Percentiles rank a stretch among this genome's conserved stretches.
Conservation (phyloP, 2,329 filamentous ascomycete species). For the Fragosphaeria purpurea region DNA sequence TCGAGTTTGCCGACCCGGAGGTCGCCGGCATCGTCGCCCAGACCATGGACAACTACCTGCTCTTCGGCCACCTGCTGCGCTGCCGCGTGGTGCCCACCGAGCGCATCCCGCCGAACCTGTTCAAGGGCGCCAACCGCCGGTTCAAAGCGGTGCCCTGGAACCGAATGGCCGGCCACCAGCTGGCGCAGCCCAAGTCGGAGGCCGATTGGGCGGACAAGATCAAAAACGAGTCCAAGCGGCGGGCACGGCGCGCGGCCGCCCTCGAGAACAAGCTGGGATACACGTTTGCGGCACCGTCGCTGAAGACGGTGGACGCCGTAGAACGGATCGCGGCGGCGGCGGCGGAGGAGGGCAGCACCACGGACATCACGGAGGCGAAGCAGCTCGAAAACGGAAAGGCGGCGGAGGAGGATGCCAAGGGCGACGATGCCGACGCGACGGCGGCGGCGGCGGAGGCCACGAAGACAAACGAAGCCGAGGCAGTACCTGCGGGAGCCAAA, state of each 20-base stretch:
- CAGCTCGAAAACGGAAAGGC: background rate
- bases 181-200: conserved; percentile 64
- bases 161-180: conserved; percentile 66
- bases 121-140: conserved; percentile 81
- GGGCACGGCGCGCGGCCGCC: conserved; percentile 60
- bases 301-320: conserved; percentile 47
- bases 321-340: conserved; percentile 19
- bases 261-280: conserved; percentile 68
- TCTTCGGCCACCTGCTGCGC: conserved; percentile 90
- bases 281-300: conserved; percentile 62
- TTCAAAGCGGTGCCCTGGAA: conserved; percentile 83
- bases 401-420: background rate
- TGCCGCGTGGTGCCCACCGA: conserved; percentile 59
- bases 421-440: background rate
- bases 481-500: conserved; percentile 7
- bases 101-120: conserved; percentile 70
- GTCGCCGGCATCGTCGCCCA: conserved; percentile 83
- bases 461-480: background rate
- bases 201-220: conserved; percentile 72
- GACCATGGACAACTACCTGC: conserved; percentile 95
- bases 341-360: conserved; percentile 40
- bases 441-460: background rate
- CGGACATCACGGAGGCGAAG: conserved; percentile 18
- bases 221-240: conserved; percentile 59
- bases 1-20: conserved; percentile 73